These are phyloP conservation scores for Pseudogymnoascus sp. DNA, from an alignment of 2,329 filamentous ascomycete species.

Conservation along the genomic window DNA sequence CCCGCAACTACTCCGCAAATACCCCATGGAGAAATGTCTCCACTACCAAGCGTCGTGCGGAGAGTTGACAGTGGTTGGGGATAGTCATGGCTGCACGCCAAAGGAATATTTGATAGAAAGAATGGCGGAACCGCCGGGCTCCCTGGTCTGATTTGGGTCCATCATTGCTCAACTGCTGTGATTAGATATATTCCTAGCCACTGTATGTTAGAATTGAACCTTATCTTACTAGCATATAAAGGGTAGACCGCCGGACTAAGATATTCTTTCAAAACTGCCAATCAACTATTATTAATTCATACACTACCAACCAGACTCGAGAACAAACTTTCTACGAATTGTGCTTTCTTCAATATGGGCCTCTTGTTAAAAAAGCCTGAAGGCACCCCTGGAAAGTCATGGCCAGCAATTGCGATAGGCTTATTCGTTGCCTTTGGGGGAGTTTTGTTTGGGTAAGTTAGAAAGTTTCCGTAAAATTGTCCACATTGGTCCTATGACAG, in stretches of 20 bases:
- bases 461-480: conserved; percentile 30
- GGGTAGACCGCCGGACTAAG: neutral
- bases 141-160: neutral
- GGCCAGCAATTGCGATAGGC: conserved; percentile 35
- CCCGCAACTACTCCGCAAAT: neutral
- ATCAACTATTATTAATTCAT: neutral
- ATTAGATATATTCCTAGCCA: neutral
- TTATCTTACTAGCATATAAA: neutral
- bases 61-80: neutral
- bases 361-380: conserved; percentile 11
- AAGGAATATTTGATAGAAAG: neutral
- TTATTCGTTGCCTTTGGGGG: conserved; percentile 51
- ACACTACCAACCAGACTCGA: neutral
- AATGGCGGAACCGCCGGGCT: neutral
- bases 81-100: neutral
- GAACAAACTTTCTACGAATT: neutral
- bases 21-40: conserved; percentile 4
- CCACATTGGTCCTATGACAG: conserved; percentile 25
- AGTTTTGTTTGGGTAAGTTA: conserved; percentile 26
- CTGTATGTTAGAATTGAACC: neutral
- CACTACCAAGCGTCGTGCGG: neutral
- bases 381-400: conserved; percentile 11
- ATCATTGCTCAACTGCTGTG: neutral
- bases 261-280: neutral
- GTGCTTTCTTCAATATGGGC: conserved; percentile 8